Base-by-base conservation (phyloP, 306 rosid genomes). In the Lotus japonicus region DNA sequence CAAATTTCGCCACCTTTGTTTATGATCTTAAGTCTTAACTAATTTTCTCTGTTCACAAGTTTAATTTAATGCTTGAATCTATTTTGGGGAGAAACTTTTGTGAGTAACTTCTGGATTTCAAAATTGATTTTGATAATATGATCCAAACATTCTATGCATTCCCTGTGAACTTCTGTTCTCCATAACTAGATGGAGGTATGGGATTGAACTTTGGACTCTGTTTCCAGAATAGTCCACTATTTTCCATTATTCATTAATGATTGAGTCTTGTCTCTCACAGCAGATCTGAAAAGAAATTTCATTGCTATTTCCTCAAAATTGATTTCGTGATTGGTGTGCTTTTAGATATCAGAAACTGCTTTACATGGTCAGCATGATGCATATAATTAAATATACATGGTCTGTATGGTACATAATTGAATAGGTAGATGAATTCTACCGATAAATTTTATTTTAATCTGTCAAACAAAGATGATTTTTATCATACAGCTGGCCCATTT, bases 221-320 rank as follows among this genome's bases (percentile, higher is more conserved):
- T 72, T 56, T 71, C 51, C 56, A 12, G 2, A 42, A 46, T 11
- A 17, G 11, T 49, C 35, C 35, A 38, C 51, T 9, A 6, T 39
- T 10, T 28, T 62, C 49, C 42, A 4, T 19, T 11, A 49, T 46
- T 63, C 43, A 62, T 28, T 28, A n/a, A 18, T 38, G 46, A 45
- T 31, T 28, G 44, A 71, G 5, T 50, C 21, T 52, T 58, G 44
- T 54, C 51, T 75, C 49, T 58, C 21, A n/a, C 2, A 12, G 43
- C 58, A 77, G 73, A 64, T 77, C 73, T 71, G 17, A 43, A 15
- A 41, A 23, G 15, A 64, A 72, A 39, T 5, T 48, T 38, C 31
- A 19, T 44, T 53, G 13, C 31, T 23, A 17, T 48, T 70, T 79
- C 36, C 26, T 41, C 18, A 56, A 33, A 57, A 51, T 11, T 80